Percentiles rank a stretch among this genome's conserved stretches.
Evolutionary conservation across 305 asterid species (phyloP).

Genomic region (Rubia peregrina): DNA sequence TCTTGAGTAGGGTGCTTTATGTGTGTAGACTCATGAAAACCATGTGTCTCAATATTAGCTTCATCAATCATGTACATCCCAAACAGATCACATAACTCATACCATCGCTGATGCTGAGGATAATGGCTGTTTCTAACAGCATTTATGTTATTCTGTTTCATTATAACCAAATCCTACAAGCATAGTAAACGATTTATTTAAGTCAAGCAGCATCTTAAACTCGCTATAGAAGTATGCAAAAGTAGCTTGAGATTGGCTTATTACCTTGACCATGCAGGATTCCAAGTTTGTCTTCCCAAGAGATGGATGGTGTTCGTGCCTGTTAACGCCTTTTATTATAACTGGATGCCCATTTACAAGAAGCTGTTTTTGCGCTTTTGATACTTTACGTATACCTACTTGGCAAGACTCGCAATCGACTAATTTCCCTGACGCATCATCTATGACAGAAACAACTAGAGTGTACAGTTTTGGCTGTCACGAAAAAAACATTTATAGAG

Average conservation of each 20-base stretch:
- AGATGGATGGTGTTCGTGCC: constrained; percentile 98
- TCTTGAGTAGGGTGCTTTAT: constrained; percentile 76
- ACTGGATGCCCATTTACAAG: constrained; percentile 95
- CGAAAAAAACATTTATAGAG: constrained; percentile 13
- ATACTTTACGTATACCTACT: constrained; percentile 76
- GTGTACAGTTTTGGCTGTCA: constrained; percentile 93
- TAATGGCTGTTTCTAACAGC: constrained; percentile 98
- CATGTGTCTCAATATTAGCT: constrained; percentile 98
- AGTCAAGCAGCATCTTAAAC: not conserved
- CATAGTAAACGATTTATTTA: constrained; percentile 4
- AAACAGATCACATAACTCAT: constrained; percentile 91
- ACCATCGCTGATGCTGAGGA: constrained; percentile 97
- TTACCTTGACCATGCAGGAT: constrained; percentile 95
- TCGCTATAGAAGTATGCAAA: constrained; percentile 12
- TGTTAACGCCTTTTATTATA: constrained; percentile 89
- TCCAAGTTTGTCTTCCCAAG: constrained; percentile 95
- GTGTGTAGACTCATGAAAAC: constrained; percentile 62
- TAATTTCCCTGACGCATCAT: constrained; percentile 59
- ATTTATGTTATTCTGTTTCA: constrained; percentile 91
- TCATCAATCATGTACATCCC: constrained; percentile 99
- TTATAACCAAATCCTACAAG: constrained; percentile 76
- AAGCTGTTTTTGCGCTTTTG: constrained; percentile 81
- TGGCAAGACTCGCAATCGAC: constrained; percentile 94
- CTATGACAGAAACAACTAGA: constrained; percentile 84
- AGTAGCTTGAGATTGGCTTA: constrained; percentile 11